Conservation (phyloP, 495 filamentous ascomycete genomes). For the Glonium stellatum region DNA sequence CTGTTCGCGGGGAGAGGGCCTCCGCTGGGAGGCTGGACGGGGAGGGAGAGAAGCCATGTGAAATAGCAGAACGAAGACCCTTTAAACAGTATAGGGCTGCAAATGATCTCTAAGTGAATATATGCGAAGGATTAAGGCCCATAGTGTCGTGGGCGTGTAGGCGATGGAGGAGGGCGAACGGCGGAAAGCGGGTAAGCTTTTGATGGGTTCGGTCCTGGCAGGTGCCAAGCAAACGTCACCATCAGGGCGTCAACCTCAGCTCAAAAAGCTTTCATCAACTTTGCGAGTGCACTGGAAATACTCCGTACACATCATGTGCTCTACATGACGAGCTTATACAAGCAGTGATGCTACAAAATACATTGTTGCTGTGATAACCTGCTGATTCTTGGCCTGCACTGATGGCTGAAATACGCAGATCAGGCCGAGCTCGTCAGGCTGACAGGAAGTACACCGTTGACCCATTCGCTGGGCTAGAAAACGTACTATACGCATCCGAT, state of each 20-base stretch:
- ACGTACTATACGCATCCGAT: constrained; percentile 4
- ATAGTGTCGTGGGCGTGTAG: no score
- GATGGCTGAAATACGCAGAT: constrained; percentile 1
- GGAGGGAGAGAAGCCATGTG: constrained; percentile 30
- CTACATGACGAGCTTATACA: no score
- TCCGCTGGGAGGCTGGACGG: constrained; percentile 19
- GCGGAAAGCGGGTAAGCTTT: no score
- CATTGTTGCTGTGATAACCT: not conserved
- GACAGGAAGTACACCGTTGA: constrained; percentile 4
- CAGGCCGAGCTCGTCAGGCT: not conserved
- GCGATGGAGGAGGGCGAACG: no score
- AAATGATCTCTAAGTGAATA: not conserved
- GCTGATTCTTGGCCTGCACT: not conserved
- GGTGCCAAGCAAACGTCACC: no score
- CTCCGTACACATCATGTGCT: no score
- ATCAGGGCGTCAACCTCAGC: no score
- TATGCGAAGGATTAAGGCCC: not conserved
- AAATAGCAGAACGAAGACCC: not conserved
- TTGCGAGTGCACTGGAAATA: no score
- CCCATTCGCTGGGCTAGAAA: constrained; percentile 5
- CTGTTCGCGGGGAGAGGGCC: constrained; percentile 9
- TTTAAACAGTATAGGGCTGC: not conserved
- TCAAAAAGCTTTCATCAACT: no score
- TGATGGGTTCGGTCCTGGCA: no score
- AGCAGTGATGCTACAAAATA: no score